Base-by-base conservation (phyloP, 2,329 filamentous ascomycete species). In the Didymellaceae sp. region DNA sequence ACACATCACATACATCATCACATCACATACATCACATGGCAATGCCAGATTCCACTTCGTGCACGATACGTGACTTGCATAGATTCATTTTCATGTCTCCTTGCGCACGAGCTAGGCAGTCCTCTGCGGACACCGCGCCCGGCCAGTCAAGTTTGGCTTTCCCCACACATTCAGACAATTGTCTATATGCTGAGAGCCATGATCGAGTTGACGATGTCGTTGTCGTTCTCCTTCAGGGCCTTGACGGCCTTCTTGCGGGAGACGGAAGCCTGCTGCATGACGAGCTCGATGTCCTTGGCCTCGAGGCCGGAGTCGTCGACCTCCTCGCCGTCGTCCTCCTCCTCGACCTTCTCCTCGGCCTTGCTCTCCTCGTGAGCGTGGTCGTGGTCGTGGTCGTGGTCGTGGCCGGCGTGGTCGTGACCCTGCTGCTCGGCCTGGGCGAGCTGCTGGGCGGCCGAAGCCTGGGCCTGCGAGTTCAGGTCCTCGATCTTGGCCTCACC, bases 401-500 rank as follows among this genome's bases (percentile, higher is more conserved):
- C 83, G 79, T 91, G 86, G 62, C 84, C 84, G 62, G 86, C 80
- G 79, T 88, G 86, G 73, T 89, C 86, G 74, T 86, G 83, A 70
- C 83, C 83, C 67, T 83, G 83, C 51, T 75, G 74, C 67, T 86
- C 87, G 70, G 84, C 83, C 62, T 86, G 87, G 69, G 91, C 91
- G 68, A 99, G 90, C 82, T 97, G 92, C 80, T 95, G 90, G 68
- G 93, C 93, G 69, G 94, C 94, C 66, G 90, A 91, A 71, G 93
- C 90, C 83, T 97, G 94, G 71, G 93, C 93, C 75, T 93, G 90
- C 70, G 94, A 95, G 88, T 97, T 99, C 73, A 97, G 85, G 80
- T 99, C 95, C 86, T 99, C 94, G 65, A 99, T 97, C 90, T 99
- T 99, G 75, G 95, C 94, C 85, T 99, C 95, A 78, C 94, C 94